These are phyloP conservation scores for Wickerhamiella cacticola DNA, from an alignment of 805 yeast species.

Conservation along the genomic window DNA sequence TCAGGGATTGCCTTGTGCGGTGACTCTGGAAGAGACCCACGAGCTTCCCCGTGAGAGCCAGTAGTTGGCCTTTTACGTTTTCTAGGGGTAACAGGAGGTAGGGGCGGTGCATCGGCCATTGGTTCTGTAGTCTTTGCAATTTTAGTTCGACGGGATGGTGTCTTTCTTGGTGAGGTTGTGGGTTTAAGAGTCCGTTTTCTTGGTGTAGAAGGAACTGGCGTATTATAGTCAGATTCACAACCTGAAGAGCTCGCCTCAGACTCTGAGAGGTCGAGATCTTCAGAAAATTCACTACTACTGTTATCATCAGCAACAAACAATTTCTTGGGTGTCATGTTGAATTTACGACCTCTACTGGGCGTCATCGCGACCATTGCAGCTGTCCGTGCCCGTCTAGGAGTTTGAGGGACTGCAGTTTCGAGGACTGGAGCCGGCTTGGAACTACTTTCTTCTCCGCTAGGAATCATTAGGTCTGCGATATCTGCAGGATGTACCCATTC, in stretches of 20 bases:
- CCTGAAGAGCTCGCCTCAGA: neutral
- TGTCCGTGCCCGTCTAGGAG: neutral
- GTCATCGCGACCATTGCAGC: neutral
- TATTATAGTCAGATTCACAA: neutral
- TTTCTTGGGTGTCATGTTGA: conserved; percentile 1
- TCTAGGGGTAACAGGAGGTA: conserved; percentile 1
- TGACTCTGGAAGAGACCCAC: conserved; percentile 12
- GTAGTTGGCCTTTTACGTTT: neutral
- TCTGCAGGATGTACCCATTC: neutral
- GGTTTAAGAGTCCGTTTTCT: neutral
- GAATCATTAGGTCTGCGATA: neutral
- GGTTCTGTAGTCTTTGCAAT: neutral
- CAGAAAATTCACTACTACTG: neutral
- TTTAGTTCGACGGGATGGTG: neutral
- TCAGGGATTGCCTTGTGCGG: conserved; percentile 11
- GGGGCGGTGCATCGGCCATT: neutral
- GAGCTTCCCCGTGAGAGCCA: neutral
- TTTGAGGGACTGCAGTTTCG: neutral
- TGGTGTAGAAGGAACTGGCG: neutral
- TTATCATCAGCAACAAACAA: neutral
- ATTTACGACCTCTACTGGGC: neutral
- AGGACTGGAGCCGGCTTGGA: neutral
- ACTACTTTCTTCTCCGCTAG: neutral
- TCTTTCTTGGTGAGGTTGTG: neutral
- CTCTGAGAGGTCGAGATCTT: neutral